A percentile compares a stretch with the other conserved stretches of the same genome.
These are phyloP conservation scores for Pseudonitzschia multiseries DNA, from an alignment of 108 stramenopile genomes.

Conservation along the genomic window DNA sequence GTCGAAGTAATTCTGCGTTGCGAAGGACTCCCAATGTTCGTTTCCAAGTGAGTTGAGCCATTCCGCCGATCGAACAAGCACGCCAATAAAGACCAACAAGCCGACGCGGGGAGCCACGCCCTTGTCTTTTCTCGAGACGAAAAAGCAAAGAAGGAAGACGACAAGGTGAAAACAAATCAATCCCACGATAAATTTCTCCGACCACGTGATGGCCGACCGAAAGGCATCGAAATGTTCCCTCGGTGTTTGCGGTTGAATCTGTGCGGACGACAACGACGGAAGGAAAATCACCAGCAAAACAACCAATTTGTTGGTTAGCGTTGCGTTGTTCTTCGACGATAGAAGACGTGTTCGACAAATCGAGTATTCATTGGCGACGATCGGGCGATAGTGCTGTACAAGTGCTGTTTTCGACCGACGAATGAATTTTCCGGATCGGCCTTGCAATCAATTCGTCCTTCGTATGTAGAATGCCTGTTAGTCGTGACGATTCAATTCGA, in stretches of 20 bases:
- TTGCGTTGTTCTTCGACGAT: too few species aligned
- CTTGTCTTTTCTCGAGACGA: conserved; percentile 39
- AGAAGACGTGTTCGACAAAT: not conserved
- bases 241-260: conserved; percentile 60
- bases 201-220: conserved; percentile 77
- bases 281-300: not conserved
- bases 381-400: too few species aligned
- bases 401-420: too few species aligned
- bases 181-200: conserved; percentile 69
- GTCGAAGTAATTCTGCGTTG: conserved; percentile 93
- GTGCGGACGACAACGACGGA: conserved; percentile 7
- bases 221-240: conserved; percentile 79
- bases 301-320: too few species aligned
- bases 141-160: conserved; percentile 47
- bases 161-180: conserved; percentile 69
- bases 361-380: not conserved
- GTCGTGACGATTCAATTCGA: not conserved
- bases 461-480: not conserved
- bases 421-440: too few species aligned
- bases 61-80: conserved; percentile 72
- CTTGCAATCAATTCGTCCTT: not conserved
- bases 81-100: conserved; percentile 66
- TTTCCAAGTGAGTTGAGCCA: conserved; percentile 54
- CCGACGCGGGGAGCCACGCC: conserved; percentile 45
- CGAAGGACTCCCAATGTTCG: conserved; percentile 68